Base-by-base conservation (phyloP, 331 rosid genomes). In the Spiraea crenata region DNA sequence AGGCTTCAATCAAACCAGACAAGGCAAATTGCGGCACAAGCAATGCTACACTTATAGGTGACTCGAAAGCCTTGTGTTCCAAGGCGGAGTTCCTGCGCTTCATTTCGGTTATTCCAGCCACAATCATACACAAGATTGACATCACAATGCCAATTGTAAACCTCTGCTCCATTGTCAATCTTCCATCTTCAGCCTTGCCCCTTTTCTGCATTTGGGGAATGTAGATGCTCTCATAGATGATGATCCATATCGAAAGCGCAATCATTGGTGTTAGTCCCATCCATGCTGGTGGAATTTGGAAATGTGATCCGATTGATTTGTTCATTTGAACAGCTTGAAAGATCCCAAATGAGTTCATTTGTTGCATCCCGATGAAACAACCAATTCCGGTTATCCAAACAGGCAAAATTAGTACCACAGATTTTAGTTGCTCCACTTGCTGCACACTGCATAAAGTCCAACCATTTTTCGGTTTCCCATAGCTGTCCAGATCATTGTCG, bases 241-340 rank as follows among this genome's bases (percentile, higher is more conserved):
- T 69, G 75, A 81, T 82, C 89, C 88, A 89, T 11, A 17, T 62
- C 1, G 86, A 82, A 19, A 86, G 86, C 0, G 82, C 63, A 16
- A 84, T 66, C 91, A 88, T 82, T 0, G 86, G 85, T 3, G 74
- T 69, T 39, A 89, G 75, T 10, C 87, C 81, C 80, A 82, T 79
- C 86, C 83, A 84, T 5, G 89, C 89, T 35, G 90, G 89, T 46
- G 95, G 95, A 62, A 89, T 35, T 20, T 48, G 60, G 58, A 89
- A 84, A n/a, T 70, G 57, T 19, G 60, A 16, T 48, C 89, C 95
- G 4, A 79, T 58, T 19, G 63, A 61, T 74, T 71, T 86, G 74
- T 81, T 51, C 76, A 83, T 76, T 73, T 88, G 89, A 35, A 82
- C 11, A 7, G 85, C 81, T 77, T 88, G 91, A 44, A 89, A 75